Conservation (phyloP, 2,329 filamentous ascomycete species). For the Coccinonectria pachysandricola region DNA sequence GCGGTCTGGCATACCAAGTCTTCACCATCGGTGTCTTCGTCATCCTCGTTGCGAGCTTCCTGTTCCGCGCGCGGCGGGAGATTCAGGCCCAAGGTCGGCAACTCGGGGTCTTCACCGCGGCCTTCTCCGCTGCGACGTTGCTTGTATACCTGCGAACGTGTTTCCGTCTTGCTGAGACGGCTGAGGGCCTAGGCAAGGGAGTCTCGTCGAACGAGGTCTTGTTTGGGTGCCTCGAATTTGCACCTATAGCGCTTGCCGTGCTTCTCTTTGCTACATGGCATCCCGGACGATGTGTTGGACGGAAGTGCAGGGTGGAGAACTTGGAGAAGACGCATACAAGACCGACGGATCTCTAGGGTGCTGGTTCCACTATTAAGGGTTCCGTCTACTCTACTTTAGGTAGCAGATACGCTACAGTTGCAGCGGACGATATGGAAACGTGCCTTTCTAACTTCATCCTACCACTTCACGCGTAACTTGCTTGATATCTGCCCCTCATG, state of each 20-base stretch:
- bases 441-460: too few species aligned
- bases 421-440: too few species aligned
- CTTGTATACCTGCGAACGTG: slow-evolving; percentile 42
- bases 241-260: slow-evolving; percentile 40
- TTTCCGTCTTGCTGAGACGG: slow-evolving; percentile 45
- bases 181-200: slow-evolving; percentile 34
- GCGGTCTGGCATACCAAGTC: slow-evolving; percentile 43
- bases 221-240: slow-evolving; percentile 45
- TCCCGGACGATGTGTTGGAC: slow-evolving; percentile 20
- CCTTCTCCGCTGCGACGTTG: slow-evolving; percentile 33
- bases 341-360: slow-evolving; percentile 8
- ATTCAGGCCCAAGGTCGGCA: slow-evolving; percentile 15
- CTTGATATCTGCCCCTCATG: too few species aligned
- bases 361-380: too few species aligned
- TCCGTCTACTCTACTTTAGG: too few species aligned
- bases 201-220: slow-evolving; percentile 40
- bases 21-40: slow-evolving; percentile 40
- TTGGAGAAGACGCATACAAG: slow-evolving; percentile 9
- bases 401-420: too few species aligned
- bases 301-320: slow-evolving; percentile 11
- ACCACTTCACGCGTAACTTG: too few species aligned
- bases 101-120: slow-evolving; percentile 29
- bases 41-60: slow-evolving; percentile 30
- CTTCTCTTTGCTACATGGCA: slow-evolving; percentile 29
- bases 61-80: slow-evolving; percentile 25